Base-by-base conservation (phyloP, 2,329 filamentous ascomycete genomes). In the Nemania sp. region DNA sequence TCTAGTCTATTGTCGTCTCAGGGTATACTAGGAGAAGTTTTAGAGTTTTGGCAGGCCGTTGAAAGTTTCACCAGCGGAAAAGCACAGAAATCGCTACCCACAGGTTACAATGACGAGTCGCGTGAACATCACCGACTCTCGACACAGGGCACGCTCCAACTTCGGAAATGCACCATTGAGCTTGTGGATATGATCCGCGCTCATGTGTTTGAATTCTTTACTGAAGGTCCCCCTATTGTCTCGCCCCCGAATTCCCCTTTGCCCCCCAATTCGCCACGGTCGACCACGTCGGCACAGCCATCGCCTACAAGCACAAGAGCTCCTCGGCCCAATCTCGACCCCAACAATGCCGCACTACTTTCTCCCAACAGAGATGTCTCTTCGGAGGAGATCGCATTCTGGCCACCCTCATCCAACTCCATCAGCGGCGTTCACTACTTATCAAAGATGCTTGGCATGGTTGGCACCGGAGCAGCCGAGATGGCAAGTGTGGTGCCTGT, bases 301-400 rank as follows among this genome's bases (percentile, higher is more conserved):
- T 88, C 87, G 29, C 86, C 88, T 1, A 85, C 87, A 3, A 86
- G 87, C 20, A 81, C 86, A 0, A 87, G 89, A 62, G 92, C 93
- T 73, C 90, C 91, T 53, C 88, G 92, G 1, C 95, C 97, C 80
- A 92, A 90, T 63, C 89, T 97, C 67, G 93, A 97, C 76, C 85
- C 89, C 0, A 91, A 88, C 76, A 94, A 92, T 70, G 83, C 93
- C 2, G 94, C 93, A 1, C 89, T 90, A 11, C 90, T 91, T 1
- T 93, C 92, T 0, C 93, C 93, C 0, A 92, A 87, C 73, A 88
- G 88, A 52, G 95, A 94, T 5, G 93, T 97, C 74, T 83, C 90
- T 0, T 98, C 94, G 93, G 96, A 98, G 77, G 92, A 95, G 81
- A 89, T 96, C 79, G 95, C 94, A 0, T 99, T 98, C 80, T 98